Evolutionary conservation across 2,329 filamentous ascomycete species (phyloP), one percentile per base, ranked within the genome.

Genomic region (Curvularia lunata): DNA sequence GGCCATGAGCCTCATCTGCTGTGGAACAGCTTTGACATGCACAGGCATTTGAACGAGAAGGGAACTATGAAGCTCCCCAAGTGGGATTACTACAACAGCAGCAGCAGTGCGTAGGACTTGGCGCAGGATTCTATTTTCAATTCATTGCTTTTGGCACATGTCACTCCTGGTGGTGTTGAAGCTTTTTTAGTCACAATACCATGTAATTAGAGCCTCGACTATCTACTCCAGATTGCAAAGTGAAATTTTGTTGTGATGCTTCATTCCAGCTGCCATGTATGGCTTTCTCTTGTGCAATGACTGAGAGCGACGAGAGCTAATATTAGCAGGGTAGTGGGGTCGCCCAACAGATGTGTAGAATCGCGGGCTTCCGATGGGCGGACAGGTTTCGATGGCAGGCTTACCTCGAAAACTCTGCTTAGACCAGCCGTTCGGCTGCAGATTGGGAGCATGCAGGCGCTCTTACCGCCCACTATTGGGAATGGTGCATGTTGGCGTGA

Each of bases 1-100:
- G 91, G 91, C 19, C 92, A 96, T 78, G 90, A 96, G 83, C 92
- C 92, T 25, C 92, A 96, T 77, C 79, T 96, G 74, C 82, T 96
- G 62, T 96, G 88, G 84, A 90, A 96, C 79, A 83, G 85, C 46
- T 96, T 96, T 76, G 91, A 96, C 77, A 91, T 96, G 88, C 92
- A 96, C 80, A 88, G 88, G 83, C 90, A 92, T 63, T 78, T 96
- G 59, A 80, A 86, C 56, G 88, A 93, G 81, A 86, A 94, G 76
- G 92, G 92, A 23, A 95, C 91, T 67, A 96, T 96, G 92, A 93
- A 93, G 87, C 84, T 93, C 64, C 83, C 85, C 69, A 85, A 81
- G 63, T 92, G 89, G 88, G 74, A 76, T 52, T 77, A 72, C 48
- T 54, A 50, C n/a, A 58, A 53, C 42, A 52, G 47, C 48, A 56